Percentiles rank a stretch among this genome's conserved stretches.
These are phyloP conservation scores for Pleurotus giganteus DNA, from an alignment of 768 basidiomycete genomes.

Conservation along the genomic window DNA sequence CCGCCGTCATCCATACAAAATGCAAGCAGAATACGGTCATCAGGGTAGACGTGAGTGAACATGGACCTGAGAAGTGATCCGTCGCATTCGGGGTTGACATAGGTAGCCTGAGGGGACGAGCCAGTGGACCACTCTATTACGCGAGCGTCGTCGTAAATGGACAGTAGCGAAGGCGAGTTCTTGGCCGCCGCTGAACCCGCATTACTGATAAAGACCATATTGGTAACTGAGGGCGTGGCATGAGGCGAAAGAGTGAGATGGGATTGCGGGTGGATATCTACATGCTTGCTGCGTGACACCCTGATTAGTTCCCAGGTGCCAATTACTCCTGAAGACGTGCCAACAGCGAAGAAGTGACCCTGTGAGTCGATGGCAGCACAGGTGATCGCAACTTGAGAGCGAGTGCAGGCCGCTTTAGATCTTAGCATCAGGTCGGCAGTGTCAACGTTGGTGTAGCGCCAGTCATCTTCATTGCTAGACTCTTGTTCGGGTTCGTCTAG, in stretches of 20 bases:
- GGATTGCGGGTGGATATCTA: slow-evolving; percentile 5
- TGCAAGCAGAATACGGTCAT: slow-evolving; percentile 48
- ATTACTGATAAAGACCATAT: slow-evolving; percentile 24
- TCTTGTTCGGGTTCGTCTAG: not conserved
- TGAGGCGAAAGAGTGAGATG: slow-evolving; percentile 11
- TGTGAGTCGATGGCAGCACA: slow-evolving; percentile 60
- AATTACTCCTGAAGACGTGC: slow-evolving; percentile 65
- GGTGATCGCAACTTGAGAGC: slow-evolving; percentile 47
- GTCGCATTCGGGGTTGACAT: slow-evolving; percentile 30
- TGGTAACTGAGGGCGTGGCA: slow-evolving; percentile 25
- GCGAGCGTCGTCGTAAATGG: slow-evolving; percentile 58
- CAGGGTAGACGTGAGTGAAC: slow-evolving; percentile 46
- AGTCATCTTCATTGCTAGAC: slow-evolving; percentile 32
- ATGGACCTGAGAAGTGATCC: slow-evolving; percentile 44
- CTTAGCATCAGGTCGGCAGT: slow-evolving; percentile 50
- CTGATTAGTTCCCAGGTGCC: slow-evolving; percentile 55
- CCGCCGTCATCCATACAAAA: slow-evolving; percentile 68
- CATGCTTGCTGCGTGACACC: not conserved
- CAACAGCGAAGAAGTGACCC: slow-evolving; percentile 67
- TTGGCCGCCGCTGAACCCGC: not conserved
- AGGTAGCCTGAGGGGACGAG: slow-evolving; percentile 26
- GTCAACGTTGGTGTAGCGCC: slow-evolving; percentile 45
- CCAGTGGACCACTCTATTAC: slow-evolving; percentile 54
- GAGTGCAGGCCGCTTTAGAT: slow-evolving; percentile 38
- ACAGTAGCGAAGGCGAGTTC: slow-evolving; percentile 34